These are phyloP conservation scores for Aspergillus sp. DNA, from an alignment of 2,329 filamentous ascomycete genomes.

Conservation along the genomic window DNA sequence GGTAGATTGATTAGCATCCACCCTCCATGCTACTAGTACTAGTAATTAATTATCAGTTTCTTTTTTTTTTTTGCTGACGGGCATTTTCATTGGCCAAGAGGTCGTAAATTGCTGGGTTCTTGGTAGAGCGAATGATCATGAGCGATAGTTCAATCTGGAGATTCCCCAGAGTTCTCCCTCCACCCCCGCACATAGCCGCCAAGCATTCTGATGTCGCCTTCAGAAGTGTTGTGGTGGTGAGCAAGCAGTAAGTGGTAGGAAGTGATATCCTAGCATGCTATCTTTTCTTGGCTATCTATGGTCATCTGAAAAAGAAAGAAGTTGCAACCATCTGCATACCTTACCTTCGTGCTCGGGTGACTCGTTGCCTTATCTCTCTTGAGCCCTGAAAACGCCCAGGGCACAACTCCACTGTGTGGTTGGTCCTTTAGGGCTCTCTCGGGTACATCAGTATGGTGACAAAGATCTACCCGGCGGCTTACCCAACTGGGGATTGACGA, in stretches of 20 bases:
- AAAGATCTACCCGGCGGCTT: conserved; percentile 6
- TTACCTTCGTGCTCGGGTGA: conserved; percentile 9
- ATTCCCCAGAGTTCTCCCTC: conserved; percentile 18
- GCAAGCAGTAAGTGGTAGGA: neutral
- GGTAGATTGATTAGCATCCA: conserved; percentile 2
- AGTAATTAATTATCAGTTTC: too few species aligned
- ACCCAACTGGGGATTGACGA: conserved; percentile 3
- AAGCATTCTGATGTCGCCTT: conserved; percentile 9
- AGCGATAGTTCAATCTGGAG: neutral
- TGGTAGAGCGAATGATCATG: neutral
- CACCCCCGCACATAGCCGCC: conserved; percentile 17
- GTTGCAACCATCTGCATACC: neutral
- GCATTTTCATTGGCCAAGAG: neutral
- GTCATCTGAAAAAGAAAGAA: neutral
- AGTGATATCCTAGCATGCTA: neutral
- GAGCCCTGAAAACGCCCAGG: neutral
- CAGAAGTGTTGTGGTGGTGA: neutral
- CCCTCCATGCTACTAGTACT: neutral
- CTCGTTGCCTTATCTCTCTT: conserved; percentile 4
- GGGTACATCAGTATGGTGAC: conserved; percentile 2
- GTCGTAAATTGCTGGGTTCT: neutral
- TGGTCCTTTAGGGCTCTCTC: neutral
- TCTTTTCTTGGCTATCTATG: neutral
- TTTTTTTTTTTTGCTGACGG: too few species aligned
- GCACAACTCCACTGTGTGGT: neutral